A percentile compares a stretch with the other conserved stretches of the same genome.
Conservation (phyloP, 2,329 filamentous ascomycete species). For the Neonectria faginata region DNA sequence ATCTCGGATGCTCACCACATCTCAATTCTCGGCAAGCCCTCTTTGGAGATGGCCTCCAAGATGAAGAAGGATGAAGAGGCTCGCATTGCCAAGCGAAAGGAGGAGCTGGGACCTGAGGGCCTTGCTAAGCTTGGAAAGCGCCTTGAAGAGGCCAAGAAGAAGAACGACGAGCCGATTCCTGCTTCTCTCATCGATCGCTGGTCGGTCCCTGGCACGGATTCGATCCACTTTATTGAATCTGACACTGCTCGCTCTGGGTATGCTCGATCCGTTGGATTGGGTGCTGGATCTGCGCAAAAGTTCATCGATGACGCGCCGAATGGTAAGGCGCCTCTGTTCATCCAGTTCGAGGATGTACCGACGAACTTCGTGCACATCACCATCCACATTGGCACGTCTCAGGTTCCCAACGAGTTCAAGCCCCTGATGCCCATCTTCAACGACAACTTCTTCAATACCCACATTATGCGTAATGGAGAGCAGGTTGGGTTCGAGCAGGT, state of each 20-base stretch:
- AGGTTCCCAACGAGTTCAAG: constrained; percentile 83
- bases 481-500: constrained; percentile 90
- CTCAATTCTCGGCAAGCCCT: constrained; percentile 89
- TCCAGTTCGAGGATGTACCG: constrained; percentile 96
- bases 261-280: constrained; percentile 76
- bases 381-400: constrained; percentile 81
- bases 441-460: constrained; percentile 95
- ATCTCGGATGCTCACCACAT: constrained; percentile 87
- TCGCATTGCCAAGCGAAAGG: constrained; percentile 81
- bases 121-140: constrained; percentile 79
- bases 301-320: constrained; percentile 76
- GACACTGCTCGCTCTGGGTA: constrained; percentile 84
- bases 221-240: constrained; percentile 94
- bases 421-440: constrained; percentile 87
- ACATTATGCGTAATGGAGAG: constrained; percentile 80
- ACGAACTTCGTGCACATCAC: constrained; percentile 92
- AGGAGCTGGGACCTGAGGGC: constrained; percentile 84
- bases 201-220: constrained; percentile 84
- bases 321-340: constrained; percentile 78
- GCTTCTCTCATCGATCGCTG: constrained; percentile 83
- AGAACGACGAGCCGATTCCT: constrained; percentile 91
- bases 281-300: constrained; percentile 77
- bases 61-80: constrained; percentile 85
- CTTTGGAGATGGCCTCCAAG: constrained; percentile 80
- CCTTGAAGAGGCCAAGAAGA: constrained; percentile 84